Conservation (phyloP, 768 basidiomycete genomes). For the Leucosporidium scottii region DNA sequence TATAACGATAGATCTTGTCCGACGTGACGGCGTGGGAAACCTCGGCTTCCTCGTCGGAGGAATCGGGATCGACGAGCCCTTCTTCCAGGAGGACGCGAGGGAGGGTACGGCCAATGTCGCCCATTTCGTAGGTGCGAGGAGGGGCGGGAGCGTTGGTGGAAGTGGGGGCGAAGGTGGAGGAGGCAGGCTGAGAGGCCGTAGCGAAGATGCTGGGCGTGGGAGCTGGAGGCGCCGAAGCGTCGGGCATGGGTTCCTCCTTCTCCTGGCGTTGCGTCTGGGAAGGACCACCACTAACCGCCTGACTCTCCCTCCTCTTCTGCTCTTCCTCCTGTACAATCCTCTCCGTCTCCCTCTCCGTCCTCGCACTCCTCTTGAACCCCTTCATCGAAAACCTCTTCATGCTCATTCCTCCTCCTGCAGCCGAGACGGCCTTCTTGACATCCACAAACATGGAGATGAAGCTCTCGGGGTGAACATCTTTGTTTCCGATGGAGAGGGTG, state of each 20-base stretch:
- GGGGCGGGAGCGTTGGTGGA: too few relatives aligned
- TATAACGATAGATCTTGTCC: slow-evolving; percentile 15
- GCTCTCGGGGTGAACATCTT: slow-evolving; percentile 56
- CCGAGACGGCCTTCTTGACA: slow-evolving; percentile 70
- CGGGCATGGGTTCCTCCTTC: slow-evolving; percentile 35
- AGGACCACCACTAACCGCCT: not conserved
- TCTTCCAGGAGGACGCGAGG: too few relatives aligned
- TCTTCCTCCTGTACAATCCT: not conserved
- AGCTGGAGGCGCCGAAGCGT: too few relatives aligned
- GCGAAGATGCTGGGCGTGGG: too few relatives aligned
- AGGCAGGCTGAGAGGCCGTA: too few relatives aligned
- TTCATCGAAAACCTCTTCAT: slow-evolving; percentile 57
- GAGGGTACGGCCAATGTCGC: too few relatives aligned
- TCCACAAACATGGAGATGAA: slow-evolving; percentile 68
- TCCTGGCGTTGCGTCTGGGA: too few relatives aligned
- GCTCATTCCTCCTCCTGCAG: slow-evolving; percentile 61
- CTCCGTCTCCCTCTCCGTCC: not conserved
- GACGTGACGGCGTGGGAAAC: slow-evolving; percentile 14
- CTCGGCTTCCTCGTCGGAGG: slow-evolving; percentile 7
- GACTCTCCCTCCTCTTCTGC: not conserved
- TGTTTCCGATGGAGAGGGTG: slow-evolving; percentile 69
- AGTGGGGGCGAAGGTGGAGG: too few relatives aligned
- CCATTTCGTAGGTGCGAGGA: too few relatives aligned
- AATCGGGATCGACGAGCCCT: too few relatives aligned
- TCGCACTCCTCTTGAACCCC: slow-evolving; percentile 12